Evolutionary conservation across 2,329 filamentous ascomycete genomes (phyloP).

Genomic region (Claviceps spartinae): DNA sequence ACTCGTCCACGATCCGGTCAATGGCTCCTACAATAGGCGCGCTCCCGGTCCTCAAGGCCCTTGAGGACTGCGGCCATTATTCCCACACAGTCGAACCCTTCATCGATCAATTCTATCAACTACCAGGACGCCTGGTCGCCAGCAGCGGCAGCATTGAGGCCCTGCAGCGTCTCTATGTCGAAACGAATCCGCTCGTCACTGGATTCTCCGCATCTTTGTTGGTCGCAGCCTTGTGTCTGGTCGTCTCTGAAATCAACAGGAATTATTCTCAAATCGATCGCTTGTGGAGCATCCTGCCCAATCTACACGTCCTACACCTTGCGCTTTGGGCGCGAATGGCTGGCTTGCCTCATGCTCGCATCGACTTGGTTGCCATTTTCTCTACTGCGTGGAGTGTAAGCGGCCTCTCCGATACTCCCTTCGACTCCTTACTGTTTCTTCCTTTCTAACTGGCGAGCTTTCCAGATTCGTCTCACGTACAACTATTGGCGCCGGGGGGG

Average conservation of each 20-base stretch:
- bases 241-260: slow-evolving; percentile 70
- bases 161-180: slow-evolving; percentile 59
- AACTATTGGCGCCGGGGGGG: slow-evolving; percentile 97
- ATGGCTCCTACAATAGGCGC: slow-evolving; percentile 36
- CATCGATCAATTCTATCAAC: slow-evolving; percentile 51
- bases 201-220: slow-evolving; percentile 59
- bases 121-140: slow-evolving; percentile 52
- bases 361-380: slow-evolving; percentile 61
- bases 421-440: neutral
- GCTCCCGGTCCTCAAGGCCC: slow-evolving; percentile 54
- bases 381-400: slow-evolving; percentile 69
- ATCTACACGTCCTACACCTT: slow-evolving; percentile 76
- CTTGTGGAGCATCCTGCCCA: slow-evolving; percentile 79
- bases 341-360: slow-evolving; percentile 52
- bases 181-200: slow-evolving; percentile 75
- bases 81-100: slow-evolving; percentile 62
- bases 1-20: neutral
- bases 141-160: slow-evolving; percentile 45
- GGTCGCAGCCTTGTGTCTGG: slow-evolving; percentile 57
- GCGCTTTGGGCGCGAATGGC: slow-evolving; percentile 67
- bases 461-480: slow-evolving; percentile 66
- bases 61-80: slow-evolving; percentile 67
- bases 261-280: slow-evolving; percentile 98
- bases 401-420: neutral
- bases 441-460: neutral